A percentile compares a stretch with the other conserved stretches of the same genome.
These are phyloP conservation scores for Coleophoma crateriformis DNA, from an alignment of 2,329 filamentous ascomycete species.

Conservation along the genomic window DNA sequence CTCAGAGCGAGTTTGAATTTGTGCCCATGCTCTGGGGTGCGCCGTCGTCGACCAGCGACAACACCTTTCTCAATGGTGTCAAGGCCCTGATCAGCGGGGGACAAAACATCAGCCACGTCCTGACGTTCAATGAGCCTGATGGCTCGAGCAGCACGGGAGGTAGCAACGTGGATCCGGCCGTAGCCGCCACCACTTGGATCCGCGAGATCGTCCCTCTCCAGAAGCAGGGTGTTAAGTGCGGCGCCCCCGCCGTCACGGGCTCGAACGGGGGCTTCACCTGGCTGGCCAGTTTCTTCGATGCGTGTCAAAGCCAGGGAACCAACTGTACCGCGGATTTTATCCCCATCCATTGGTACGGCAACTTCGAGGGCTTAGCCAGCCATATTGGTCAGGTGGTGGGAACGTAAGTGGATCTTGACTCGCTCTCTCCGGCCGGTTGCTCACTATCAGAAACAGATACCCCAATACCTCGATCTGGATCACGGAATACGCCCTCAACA, in stretches of 20 bases:
- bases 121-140: constrained; percentile 81
- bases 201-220: constrained; percentile 65
- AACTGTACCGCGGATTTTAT: constrained; percentile 58
- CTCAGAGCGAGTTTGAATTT: constrained; percentile 60
- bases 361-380: constrained; percentile 32
- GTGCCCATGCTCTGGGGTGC: constrained; percentile 78
- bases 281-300: constrained; percentile 59
- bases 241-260: constrained; percentile 64
- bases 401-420: constrained; percentile 15
- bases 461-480: constrained; percentile 65
- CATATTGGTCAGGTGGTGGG: constrained; percentile 26
- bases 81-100: constrained; percentile 45
- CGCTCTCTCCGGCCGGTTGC: constrained; percentile 1
- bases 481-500: constrained; percentile 65
- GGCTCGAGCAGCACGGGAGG: constrained; percentile 50
- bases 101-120: constrained; percentile 58
- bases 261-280: constrained; percentile 53
- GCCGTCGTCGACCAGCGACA: constrained; percentile 39
- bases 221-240: constrained; percentile 58
- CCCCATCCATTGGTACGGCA: constrained; percentile 62
- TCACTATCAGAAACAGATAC: constrained; percentile 34
- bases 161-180: constrained; percentile 50
- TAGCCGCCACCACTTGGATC: constrained; percentile 66
- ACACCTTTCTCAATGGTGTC: constrained; percentile 56
- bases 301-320: constrained; percentile 44